Base-by-base conservation (phyloP, 2,329 filamentous ascomycete genomes). In the Aureobasidium sp. region DNA sequence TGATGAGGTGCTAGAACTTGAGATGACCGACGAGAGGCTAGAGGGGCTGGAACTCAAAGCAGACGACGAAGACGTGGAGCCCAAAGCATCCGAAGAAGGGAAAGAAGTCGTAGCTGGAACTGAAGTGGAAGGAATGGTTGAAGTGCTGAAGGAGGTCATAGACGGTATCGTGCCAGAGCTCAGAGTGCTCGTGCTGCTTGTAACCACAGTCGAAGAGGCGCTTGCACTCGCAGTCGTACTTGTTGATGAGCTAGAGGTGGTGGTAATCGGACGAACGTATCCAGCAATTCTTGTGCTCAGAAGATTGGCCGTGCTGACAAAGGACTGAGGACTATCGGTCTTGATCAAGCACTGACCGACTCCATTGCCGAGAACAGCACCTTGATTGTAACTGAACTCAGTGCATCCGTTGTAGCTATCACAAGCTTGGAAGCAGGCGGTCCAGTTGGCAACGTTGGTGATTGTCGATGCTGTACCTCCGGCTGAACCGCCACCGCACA, bases 351-450 rank as follows among this genome's bases (percentile, higher is more conserved):
- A 64, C n/a, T 61, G 57, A 29, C 67, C 67, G 25, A 58, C 60
- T 13, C 67, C 66, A 46, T 66, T 64, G 2, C 62, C 62, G 10
- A 53, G 17, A 27, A 25, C 23, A 13, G 60, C 61, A 15, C 63
- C 63, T 19, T 65, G 64, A 1, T 61, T 50, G 53, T 66, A 69
- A 2, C 61, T 64, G 61, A 65, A 67, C 3, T 61, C 67, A 15
- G 60, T 63, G 60, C 67, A 69, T n/a, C 54, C 62, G 3, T 61
- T 19, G 10, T 53, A 55, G 38, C 25, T 45, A 37, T 67, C 65
- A 53, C 67, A 68, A 11, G 65, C 57, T 8, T 40, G 57, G 60
- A 68, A 67, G 43, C 67, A 69, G 17, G 67, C 65, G 4, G 49
- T 43, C 60, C 62, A 64, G n/a, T 53, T 58, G 11, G 50, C 50